A percentile compares a stretch with the other conserved stretches of the same genome.
phyloP scores from a whole-genome alignment of 129 eudicot species.

The Centrapalus pauciflorus region DNA sequence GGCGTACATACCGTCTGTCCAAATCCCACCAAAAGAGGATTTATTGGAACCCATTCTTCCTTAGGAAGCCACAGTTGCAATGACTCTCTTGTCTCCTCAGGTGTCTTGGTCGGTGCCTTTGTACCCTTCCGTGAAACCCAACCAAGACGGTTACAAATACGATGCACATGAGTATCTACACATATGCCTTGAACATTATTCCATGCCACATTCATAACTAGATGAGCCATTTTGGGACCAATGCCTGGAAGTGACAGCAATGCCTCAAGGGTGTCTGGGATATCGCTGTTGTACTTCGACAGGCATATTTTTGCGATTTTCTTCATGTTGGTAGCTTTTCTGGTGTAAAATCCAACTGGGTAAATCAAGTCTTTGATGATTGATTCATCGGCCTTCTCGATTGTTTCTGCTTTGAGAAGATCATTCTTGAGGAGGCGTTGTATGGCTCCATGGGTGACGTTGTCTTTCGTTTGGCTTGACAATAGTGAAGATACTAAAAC shows the following conservation, averaged over 20 bases:
- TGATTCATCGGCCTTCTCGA: slow-evolving; percentile 66
- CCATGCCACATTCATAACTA: slow-evolving; percentile 96
- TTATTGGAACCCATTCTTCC: slow-evolving; percentile 92
- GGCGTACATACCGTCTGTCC: slow-evolving; percentile 96
- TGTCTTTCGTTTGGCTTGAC: slow-evolving; percentile 98
- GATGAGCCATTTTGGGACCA: slow-evolving; percentile 99
- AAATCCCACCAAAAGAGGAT: slow-evolving; percentile 96
- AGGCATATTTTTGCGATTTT: slow-evolving; percentile 72
- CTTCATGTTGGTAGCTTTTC: slow-evolving; percentile 90
- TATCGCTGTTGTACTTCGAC: slow-evolving; percentile 64
- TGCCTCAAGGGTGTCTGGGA: slow-evolving; percentile 70
- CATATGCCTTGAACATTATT: slow-evolving; percentile 94
- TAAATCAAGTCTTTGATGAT: slow-evolving; percentile 64
- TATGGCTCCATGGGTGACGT: slow-evolving; percentile 88
- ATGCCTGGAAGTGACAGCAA: slow-evolving; percentile 91
- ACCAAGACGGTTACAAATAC: slow-evolving; percentile 91
- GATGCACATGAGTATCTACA: slow-evolving; percentile 97
- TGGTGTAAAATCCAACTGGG: slow-evolving; percentile 93
- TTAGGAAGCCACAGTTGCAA: slow-evolving; percentile 93
- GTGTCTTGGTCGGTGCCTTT: slow-evolving; percentile 60
- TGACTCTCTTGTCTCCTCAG: slow-evolving; percentile 75
- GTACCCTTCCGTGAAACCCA: slow-evolving; percentile 81
- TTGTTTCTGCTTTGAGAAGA: slow-evolving; percentile 69
- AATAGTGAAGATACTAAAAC: slow-evolving; percentile 75
- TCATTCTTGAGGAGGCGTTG: slow-evolving; percentile 69